Evolutionary conservation across 1,139 yeast species (phyloP), one percentile per base, ranked within the genome.

Genomic region (Debaryomyces subglobosus): DNA sequence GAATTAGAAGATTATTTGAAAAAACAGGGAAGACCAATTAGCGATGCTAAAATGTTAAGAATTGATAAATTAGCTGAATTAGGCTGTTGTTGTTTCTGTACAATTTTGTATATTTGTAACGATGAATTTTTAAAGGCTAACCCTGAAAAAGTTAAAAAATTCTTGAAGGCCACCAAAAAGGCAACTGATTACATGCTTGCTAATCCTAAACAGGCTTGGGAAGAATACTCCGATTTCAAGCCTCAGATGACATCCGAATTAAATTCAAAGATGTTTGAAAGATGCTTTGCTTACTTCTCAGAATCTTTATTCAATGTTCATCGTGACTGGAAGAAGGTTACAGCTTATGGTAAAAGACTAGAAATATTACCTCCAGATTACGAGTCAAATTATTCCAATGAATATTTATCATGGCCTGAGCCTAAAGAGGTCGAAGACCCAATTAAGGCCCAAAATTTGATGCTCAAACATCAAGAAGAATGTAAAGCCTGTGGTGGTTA

Each of bases 31-130:
- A 72, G 78, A 57, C 73, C 78, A 36, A 65, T 68, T 37, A 60
- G 65, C 34, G 83, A 78, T 44, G 84, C 80, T 48, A 74, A 77
- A 56, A 79, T 80, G 84, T 66, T 80, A 58, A 72, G 84, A 64
- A 80, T 80, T 56, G 85, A 80, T 59, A 71, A 74, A 56, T 70
- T 80, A 58, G 85, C 85, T 37, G 81, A 80, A 55, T 69, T 80
- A 53, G 84, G 84, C 10, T 80, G 85, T 61, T 80, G 85, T 61
- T 80, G 85, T 56, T 80, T 80, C 77, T 80, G 84, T 57, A 77
- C 84, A 38, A 76, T 80, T 53, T 68, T 79, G 60, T 79, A 78
- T 71, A 80, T 80, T 58, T 74, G 73, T 57, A 79, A 80, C 59
- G 85, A 80, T 57, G 63, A 70, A 43, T 80, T 79, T 57, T 69